Evolutionary conservation across 1,284 basidiomycete genomes (phyloP), one percentile per base, ranked within the genome.

Genomic region (Irpex lacteus): DNA sequence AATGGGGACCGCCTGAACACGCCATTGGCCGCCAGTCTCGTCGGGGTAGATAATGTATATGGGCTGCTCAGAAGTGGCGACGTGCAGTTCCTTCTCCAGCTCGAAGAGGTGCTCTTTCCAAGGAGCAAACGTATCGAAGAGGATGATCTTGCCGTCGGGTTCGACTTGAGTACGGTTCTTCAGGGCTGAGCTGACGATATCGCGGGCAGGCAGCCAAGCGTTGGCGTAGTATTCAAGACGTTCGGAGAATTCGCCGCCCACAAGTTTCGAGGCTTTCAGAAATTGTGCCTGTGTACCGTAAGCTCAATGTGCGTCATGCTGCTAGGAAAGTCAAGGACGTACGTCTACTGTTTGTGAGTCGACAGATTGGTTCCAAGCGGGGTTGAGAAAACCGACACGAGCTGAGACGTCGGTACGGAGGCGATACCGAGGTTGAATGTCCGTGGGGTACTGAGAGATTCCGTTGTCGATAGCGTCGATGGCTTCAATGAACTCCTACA

Each of bases 21-120:
- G 89, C 97, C 97, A 99, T 73, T 90, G 94, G 32, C 81, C 84
- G 18, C 77, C 81, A 1, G 79, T 81, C 72, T 92, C 90, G 72
- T 99, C 97, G 2, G 95, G 94, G 75, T 98, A 99, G 63, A 99
- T 81, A 63, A 97, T 85, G 74, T 98, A 99, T 58, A 94, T 81
- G 0, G 91, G 86, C 71, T 88, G 80, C 63, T 80, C 77, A 11
- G 81, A 74, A 1, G 74, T 75, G 0, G 81, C 65, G 47, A 86
- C 76, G 4, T 71, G 68, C 15, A 81, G 75, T 67, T 88, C 86
- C 4, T 74, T 72, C 76, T 98, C 97, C 52, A 98, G 82, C 62
- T 92, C 87, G 75, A 96, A 97, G 13, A 98, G 83, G 75, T 99
- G 97, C 70, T 98, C 95, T 92, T 96, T 97, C 95, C 95, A 97